Base-by-base conservation (phyloP, 1,284 basidiomycete genomes). In the Apiotrichum sp. region DNA sequence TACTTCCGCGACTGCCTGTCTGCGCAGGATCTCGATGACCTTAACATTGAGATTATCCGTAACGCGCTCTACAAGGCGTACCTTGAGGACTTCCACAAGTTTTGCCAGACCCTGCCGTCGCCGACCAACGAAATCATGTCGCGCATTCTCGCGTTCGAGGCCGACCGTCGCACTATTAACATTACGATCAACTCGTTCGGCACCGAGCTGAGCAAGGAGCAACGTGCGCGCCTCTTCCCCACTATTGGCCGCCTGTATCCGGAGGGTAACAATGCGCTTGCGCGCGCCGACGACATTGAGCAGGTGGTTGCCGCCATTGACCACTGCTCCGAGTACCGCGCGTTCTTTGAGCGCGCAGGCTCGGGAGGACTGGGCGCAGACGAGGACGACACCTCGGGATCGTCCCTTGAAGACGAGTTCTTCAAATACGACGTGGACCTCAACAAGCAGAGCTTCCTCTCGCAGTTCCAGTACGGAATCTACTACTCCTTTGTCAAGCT, bases 31-130 rank as follows among this genome's bases (percentile, higher is more conserved):
- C 84, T 99, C 41, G 96, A 98, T 74, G 96, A 98, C 75, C 85
- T 98, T 62, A 98, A 99, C 80, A 98, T 99, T 68, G 96, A 99
- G 79, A 98, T 99, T 77, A 95, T 99, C 76, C 90, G 96, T 47
- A 98, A 98, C 79, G 93, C 95, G n/a, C 87, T 99, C 47, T 98
- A 98, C 84, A 98, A 97, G 77, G 88, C 93, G 13, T 99, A 99
- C 78, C 86, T 99, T 56, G 95, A 98, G 76, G 96, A 99, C 77
- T 99, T 98, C 75, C 84, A 93, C 79, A 75, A 81, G 60, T 98
- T 89, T 78, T 88, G 86, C 72, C 77, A 82, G 52, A 83, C 85
- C 3, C 79, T 98, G 22, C 88, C 90, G 34, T 82, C 84, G 8
- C 88, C 93, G 1, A 98, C 93, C 2, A 81, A 83, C 16, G 90